Percentiles rank a stretch among this genome's conserved stretches.
phyloP scores from a whole-genome alignment of 768 basidiomycete genomes.

The Heimioporus sp. region DNA sequence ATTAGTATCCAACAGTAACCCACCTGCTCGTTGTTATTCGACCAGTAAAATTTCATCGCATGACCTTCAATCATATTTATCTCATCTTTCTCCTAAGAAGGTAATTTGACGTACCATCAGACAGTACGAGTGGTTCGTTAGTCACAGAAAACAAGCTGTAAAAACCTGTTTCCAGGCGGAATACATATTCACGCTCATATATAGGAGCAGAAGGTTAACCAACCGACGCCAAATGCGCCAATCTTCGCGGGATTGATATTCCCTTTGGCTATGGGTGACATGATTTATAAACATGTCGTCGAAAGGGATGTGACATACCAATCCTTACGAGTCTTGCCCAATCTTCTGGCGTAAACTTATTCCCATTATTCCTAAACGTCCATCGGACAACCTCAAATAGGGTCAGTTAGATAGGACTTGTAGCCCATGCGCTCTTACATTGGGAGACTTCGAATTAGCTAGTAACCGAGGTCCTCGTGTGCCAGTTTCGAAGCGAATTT shows the following conservation, averaged over 20 bases:
- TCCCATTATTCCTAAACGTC: slow-evolving; percentile 86
- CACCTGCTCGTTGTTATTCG: slow-evolving; percentile 73
- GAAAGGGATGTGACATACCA: slow-evolving; percentile 39
- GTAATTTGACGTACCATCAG: slow-evolving; percentile 47
- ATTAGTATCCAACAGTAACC: background rate
- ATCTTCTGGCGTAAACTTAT: slow-evolving; percentile 84
- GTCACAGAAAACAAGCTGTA: slow-evolving; percentile 80
- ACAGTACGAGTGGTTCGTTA: slow-evolving; percentile 72
- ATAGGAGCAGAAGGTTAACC: slow-evolving; percentile 11
- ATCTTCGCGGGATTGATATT: slow-evolving; percentile 95
- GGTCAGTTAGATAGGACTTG: slow-evolving; percentile 12
- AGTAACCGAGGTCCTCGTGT: slow-evolving; percentile 7
- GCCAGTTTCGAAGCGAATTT: slow-evolving; percentile 75
- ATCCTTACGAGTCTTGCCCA: slow-evolving; percentile 91
- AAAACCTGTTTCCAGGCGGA: slow-evolving; percentile 43
- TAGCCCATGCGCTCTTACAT: slow-evolving; percentile 50
- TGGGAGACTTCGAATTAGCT: slow-evolving; percentile 39
- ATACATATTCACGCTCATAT: background rate
- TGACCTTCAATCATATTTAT: slow-evolving; percentile 42
- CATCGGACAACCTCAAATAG: slow-evolving; percentile 66
- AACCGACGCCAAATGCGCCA: slow-evolving; percentile 85
- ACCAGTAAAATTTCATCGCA: slow-evolving; percentile 93
- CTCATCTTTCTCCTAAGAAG: slow-evolving; percentile 15
- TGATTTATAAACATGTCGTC: background rate
- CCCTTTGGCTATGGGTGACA: slow-evolving; percentile 61